Evolutionary conservation across 75 land plant species (phyloP).

Genomic region (Cryptomeria japonica): DNA sequence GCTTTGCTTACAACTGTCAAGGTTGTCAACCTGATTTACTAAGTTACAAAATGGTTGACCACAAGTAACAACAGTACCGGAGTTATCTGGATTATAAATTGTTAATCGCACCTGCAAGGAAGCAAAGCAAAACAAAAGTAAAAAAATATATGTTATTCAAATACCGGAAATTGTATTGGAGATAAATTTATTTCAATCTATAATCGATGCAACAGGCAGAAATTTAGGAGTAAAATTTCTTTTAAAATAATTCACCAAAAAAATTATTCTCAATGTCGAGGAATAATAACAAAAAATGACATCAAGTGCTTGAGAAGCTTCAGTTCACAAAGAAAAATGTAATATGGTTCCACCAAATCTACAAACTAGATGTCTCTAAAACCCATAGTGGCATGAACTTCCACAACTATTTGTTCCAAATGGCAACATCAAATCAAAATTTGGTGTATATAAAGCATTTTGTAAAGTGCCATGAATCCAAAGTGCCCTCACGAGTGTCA

Average conservation of each 20-base stretch:
- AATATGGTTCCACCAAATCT: neutral
- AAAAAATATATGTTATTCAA: neutral
- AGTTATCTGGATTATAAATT: slow-evolving; percentile 41
- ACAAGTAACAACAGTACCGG: slow-evolving; percentile 46
- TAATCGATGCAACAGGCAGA: neutral
- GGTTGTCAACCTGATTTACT: slow-evolving; percentile 11
- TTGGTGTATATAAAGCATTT: neutral
- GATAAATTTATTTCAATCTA: neutral
- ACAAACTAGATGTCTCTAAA: neutral
- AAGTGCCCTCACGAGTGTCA: neutral
- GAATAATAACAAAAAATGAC: neutral
- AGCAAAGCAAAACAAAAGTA: slow-evolving; percentile 3
- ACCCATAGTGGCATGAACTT: neutral
- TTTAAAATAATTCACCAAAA: neutral
- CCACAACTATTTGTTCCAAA: neutral
- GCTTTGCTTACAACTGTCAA: slow-evolving; percentile 34
- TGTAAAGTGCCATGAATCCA: neutral
- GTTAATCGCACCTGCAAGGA: slow-evolving; percentile 50
- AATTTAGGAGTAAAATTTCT: neutral
- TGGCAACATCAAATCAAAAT: neutral
- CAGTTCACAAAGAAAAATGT: neutral
- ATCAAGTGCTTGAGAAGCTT: neutral
- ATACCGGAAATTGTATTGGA: neutral
- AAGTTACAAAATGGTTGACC: slow-evolving; percentile 41
- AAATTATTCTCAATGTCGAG: neutral